Percentiles rank a stretch among this genome's conserved stretches.
These are phyloP conservation scores for Populus trichocarpa DNA, from an alignment of 441 rosid genomes.

Conservation along the genomic window DNA sequence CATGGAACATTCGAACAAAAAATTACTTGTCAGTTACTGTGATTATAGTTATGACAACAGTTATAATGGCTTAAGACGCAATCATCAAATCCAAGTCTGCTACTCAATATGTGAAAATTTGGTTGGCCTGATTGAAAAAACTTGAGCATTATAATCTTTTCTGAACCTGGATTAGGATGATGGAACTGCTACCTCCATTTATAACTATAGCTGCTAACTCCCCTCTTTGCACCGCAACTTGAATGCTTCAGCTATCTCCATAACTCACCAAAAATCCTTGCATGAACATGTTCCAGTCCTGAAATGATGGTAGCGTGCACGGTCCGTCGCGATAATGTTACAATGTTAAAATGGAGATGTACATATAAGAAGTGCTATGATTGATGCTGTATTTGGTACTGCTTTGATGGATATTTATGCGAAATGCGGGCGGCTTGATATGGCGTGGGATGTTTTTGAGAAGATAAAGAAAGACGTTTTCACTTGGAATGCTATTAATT, in stretches of 20 bases:
- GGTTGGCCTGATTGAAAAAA: neutral
- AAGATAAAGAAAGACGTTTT: slow-evolving; percentile 42
- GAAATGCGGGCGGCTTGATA: slow-evolving; percentile 53
- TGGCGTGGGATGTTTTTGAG: slow-evolving; percentile 53
- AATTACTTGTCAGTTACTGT: too few relatives aligned
- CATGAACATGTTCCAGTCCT: slow-evolving; percentile 46
- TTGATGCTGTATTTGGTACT: slow-evolving; percentile 53
- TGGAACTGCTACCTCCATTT: neutral
- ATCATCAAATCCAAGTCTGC: neutral
- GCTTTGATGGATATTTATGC: slow-evolving; percentile 58
- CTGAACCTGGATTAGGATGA: neutral
- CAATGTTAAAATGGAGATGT: slow-evolving; percentile 29
- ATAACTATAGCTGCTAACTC: neutral
- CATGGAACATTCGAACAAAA: too few relatives aligned
- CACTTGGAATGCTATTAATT: slow-evolving; percentile 65
- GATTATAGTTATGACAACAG: too few relatives aligned
- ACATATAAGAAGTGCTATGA: slow-evolving; percentile 45
- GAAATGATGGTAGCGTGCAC: slow-evolving; percentile 45
- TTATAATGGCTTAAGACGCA: too few relatives aligned
- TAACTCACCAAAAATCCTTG: slow-evolving; percentile 42
- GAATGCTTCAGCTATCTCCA: neutral
- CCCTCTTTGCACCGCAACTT: neutral
- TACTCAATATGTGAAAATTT: neutral
- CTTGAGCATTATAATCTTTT: neutral
- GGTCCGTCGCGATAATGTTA: slow-evolving; percentile 21